A percentile compares a stretch with the other conserved stretches of the same genome.
These are phyloP conservation scores for Cercospora sp. DNA, from an alignment of 2,329 filamentous ascomycete species.

Conservation along the genomic window DNA sequence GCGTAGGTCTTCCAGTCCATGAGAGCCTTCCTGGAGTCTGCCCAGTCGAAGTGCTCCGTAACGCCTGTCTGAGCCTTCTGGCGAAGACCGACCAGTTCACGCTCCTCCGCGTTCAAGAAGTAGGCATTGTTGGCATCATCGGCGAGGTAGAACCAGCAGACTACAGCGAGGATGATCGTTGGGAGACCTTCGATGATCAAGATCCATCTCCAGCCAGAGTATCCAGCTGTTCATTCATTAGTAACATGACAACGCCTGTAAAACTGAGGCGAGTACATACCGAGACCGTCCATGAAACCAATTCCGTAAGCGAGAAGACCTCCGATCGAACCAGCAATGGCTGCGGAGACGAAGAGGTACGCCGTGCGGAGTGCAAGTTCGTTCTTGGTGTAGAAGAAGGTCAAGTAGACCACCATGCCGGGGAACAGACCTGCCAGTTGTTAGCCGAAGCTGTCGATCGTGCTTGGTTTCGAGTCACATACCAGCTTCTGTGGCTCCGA, in stretches of 20 bases:
- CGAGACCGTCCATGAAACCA: conserved; percentile 66
- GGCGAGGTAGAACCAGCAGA: conserved; percentile 51
- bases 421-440: conserved; percentile 7
- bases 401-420: conserved; percentile 41
- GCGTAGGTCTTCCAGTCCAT: conserved; percentile 75
- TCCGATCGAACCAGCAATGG: conserved; percentile 52
- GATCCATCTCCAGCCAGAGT: conserved; percentile 67
- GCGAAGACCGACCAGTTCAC: conserved; percentile 55
- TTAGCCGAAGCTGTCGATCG: too few species aligned
- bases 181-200: conserved; percentile 49
- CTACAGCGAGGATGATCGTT: conserved; percentile 45
- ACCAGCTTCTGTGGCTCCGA: conserved; percentile 21
- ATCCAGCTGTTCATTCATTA: conserved; percentile 53
- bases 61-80: conserved; percentile 53
- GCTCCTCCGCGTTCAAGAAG: conserved; percentile 61
- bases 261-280: conserved; percentile 47
- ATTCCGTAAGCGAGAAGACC: conserved; percentile 51
- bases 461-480: not conserved
- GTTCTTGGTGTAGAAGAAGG: conserved; percentile 49
- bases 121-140: conserved; percentile 66
- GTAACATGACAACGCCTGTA: conserved; percentile 24
- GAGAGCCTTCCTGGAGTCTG: conserved; percentile 66
- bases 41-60: conserved; percentile 56
- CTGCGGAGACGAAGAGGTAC: conserved; percentile 49
- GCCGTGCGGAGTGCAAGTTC: conserved; percentile 47